Evolutionary conservation across 2,329 filamentous ascomycete genomes (phyloP).

Genomic region (Fusarium gaditjirri): DNA sequence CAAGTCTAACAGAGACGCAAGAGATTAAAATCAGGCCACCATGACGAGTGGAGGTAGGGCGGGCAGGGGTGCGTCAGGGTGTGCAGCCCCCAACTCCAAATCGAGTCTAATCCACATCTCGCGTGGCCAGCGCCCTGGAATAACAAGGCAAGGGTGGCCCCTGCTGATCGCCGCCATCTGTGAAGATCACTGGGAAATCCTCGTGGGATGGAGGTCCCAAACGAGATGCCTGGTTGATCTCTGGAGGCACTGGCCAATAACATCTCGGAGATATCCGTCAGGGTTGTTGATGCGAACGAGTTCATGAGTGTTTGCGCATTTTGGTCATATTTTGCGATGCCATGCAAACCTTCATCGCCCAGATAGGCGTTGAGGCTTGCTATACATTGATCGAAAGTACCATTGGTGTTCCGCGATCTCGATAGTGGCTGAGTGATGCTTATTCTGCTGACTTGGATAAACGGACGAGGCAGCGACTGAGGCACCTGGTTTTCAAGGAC

Average conservation of each 20-base stretch:
- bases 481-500: background rate
- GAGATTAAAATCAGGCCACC: slow-evolving; percentile 47
- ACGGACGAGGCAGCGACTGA: slow-evolving; percentile 11
- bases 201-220: slow-evolving; percentile 38
- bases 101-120: slow-evolving; percentile 47
- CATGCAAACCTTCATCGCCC: background rate
- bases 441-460: slow-evolving; percentile 1
- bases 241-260: slow-evolving; percentile 26
- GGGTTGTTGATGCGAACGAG: slow-evolving; percentile 33
- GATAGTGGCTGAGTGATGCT: slow-evolving; percentile 14
- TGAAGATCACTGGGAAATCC: slow-evolving; percentile 46
- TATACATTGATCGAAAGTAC: background rate
- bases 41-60: slow-evolving; percentile 37
- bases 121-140: slow-evolving; percentile 44
- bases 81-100: slow-evolving; percentile 37
- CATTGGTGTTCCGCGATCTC: slow-evolving; percentile 8
- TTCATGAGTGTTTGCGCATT: slow-evolving; percentile 15
- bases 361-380: background rate
- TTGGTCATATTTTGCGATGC: slow-evolving; percentile 8
- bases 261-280: slow-evolving; percentile 35
- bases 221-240: slow-evolving; percentile 36
- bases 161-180: slow-evolving; percentile 45
- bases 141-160: slow-evolving; percentile 38
- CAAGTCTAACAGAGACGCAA: slow-evolving; percentile 33
- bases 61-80: slow-evolving; percentile 10